These are phyloP conservation scores for Cladophialophora exuberans DNA, from an alignment of 2,329 filamentous ascomycete species.

Conservation along the genomic window DNA sequence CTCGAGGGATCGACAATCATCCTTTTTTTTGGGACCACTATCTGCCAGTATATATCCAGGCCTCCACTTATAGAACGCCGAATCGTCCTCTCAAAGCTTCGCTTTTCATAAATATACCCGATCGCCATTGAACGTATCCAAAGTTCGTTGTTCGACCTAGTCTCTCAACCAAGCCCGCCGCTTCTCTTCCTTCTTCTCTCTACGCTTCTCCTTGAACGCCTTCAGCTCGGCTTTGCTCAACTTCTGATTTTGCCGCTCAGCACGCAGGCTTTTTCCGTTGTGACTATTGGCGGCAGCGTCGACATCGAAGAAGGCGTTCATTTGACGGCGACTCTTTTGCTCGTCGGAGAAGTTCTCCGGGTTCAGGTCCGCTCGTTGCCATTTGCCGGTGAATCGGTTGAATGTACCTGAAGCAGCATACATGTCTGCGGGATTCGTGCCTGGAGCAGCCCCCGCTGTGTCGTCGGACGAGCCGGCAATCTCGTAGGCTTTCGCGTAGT, in stretches of 20 bases:
- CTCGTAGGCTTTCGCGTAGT: conserved; percentile 73
- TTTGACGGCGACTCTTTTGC: conserved; percentile 82
- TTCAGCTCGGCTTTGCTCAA: conserved; percentile 84
- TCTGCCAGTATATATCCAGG: no score
- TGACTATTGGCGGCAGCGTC: conserved; percentile 91
- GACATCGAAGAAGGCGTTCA: conserved; percentile 95
- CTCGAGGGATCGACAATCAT: no score
- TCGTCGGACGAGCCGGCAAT: conserved; percentile 39
- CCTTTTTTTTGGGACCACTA: no score
- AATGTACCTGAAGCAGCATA: conserved; percentile 77
- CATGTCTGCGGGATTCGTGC: conserved; percentile 49
- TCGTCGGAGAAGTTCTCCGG: conserved; percentile 83
- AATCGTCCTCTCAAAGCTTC: no score
- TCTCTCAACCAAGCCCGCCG: conserved; percentile 87
- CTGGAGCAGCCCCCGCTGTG: conserved; percentile 39
- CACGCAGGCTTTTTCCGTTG: conserved; percentile 86
- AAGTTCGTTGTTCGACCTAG: no score
- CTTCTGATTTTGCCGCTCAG: conserved; percentile 84
- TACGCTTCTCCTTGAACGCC: conserved; percentile 86
- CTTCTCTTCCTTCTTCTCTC: conserved; percentile 92
- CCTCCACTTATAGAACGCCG: no score
- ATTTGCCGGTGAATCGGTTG: conserved; percentile 87
- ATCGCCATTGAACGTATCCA: conserved; percentile 48
- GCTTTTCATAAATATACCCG: no score
- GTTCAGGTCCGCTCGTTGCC: conserved; percentile 69